phyloP scores from a whole-genome alignment of 1,284 basidiomycete species.

The Fomes fomentarius region DNA sequence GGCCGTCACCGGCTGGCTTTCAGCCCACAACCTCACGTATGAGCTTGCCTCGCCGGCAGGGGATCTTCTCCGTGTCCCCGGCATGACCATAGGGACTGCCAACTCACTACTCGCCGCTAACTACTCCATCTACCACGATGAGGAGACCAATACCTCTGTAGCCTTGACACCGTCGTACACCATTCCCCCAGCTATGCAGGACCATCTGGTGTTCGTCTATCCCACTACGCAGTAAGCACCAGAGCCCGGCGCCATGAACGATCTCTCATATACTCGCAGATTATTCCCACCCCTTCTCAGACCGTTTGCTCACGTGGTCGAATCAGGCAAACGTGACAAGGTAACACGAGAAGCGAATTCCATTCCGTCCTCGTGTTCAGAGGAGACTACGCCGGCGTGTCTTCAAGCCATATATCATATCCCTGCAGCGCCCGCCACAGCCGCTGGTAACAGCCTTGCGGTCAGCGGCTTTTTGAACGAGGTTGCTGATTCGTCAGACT shows the following conservation, averaged over 20 bases:
- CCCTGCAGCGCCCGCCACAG: conserved; percentile 47
- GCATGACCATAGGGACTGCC: conserved; percentile 34
- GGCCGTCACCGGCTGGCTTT: conserved; percentile 40
- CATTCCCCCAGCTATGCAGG: conserved; percentile 36
- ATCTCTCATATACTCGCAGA: not conserved
- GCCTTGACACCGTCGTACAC: conserved; percentile 42
- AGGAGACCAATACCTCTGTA: conserved; percentile 29
- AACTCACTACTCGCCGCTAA: conserved; percentile 39
- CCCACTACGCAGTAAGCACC: conserved; percentile 36
- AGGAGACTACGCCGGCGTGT: conserved; percentile 53
- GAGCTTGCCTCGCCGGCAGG: conserved; percentile 30
- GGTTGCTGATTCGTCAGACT: conserved; percentile 52
- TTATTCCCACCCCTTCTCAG: not conserved
- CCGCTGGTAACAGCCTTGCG: conserved; percentile 51
- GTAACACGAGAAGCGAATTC: conserved; percentile 2
- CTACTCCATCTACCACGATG: conserved; percentile 39
- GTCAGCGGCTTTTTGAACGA: conserved; percentile 58
- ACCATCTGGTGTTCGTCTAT: conserved; percentile 40
- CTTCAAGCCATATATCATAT: conserved; percentile 56
- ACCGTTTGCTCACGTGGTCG: not conserved
- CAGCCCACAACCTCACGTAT: conserved; percentile 35
- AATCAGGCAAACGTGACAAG: not conserved
- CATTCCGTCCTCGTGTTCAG: conserved; percentile 14
- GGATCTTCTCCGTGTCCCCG: conserved; percentile 19
- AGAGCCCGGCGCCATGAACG: too few relatives aligned